Base-by-base conservation (phyloP, 345 rosid genomes). In the Cardamine occulta region DNA sequence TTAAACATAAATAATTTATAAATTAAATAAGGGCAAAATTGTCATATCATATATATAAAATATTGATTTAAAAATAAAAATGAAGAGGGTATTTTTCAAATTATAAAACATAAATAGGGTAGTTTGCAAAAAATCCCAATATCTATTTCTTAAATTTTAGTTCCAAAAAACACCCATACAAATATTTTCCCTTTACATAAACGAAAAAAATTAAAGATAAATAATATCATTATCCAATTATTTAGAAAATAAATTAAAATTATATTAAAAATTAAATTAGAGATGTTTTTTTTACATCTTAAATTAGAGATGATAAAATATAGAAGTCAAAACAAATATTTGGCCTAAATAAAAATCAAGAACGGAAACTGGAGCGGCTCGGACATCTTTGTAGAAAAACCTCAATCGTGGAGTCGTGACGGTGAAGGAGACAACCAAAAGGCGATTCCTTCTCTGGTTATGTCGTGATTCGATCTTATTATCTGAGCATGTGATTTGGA, bases 381-480 rank as follows among this genome's bases (percentile, higher is more conserved):
- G 35, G 13, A 26, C 42, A 74, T 66, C 39, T 34, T 10, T 17
- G 72, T 26, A 13, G 72, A 57, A 24, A 66, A 66, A 66, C 78
- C 78, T 66, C 65, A 62, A 60, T 63, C 70, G 67, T 58, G 72
- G 78, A 52, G 68, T 55, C 64, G 74, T 68, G 56, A 57, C 54
- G 48, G 69, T 49, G 61, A 5, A 8, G 15, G 72, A 44, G 69
- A 52, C 31, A 40, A 68, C 21, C 24, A 19, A 48, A 62, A 28
- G 31, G 71, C 17, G 70, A 54, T 68, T 60, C 79, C 39, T 51
- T 61, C 53, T 28, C 54, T 28, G 28, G 37, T 28, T 58, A 12
- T 42, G 53, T 58, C 29, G 31, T 31, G 52, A 24, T 32, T 55
- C 31, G 80, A 56, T 67, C 79, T 58, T 37, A 18, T 63, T 7